A percentile compares a stretch with the other conserved stretches of the same genome.
These are phyloP conservation scores for Schwanniomyces polymorphus DNA, from an alignment of 805 yeast genomes.

Conservation along the genomic window DNA sequence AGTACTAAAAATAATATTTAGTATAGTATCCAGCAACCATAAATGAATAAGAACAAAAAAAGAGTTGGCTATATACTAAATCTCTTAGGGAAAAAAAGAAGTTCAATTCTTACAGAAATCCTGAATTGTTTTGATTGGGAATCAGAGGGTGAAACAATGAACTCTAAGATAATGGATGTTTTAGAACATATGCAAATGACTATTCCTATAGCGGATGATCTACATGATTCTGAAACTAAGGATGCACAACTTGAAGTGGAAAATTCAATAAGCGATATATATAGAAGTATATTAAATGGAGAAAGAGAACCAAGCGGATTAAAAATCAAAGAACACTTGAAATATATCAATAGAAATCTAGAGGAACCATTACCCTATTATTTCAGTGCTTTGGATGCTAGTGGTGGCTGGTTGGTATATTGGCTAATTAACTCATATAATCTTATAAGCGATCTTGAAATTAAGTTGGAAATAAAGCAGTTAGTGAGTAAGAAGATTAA, in stretches of 20 bases:
- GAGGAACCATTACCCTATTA: slow-evolving; percentile 47
- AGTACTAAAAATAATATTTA: neutral
- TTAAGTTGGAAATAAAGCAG: slow-evolving; percentile 29
- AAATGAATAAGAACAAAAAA: neutral
- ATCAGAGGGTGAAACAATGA: slow-evolving; percentile 15
- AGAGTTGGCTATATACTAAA: slow-evolving; percentile 16
- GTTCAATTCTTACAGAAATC: neutral
- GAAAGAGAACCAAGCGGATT: slow-evolving; percentile 9
- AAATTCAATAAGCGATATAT: slow-evolving; percentile 24
- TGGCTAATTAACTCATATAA: slow-evolving; percentile 66
- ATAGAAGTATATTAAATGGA: slow-evolving; percentile 19
- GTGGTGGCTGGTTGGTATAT: slow-evolving; percentile 88
- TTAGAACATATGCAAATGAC: slow-evolving; percentile 11
- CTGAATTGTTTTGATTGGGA: slow-evolving; percentile 13
- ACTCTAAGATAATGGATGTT: slow-evolving; percentile 2
- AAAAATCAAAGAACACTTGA: slow-evolving; percentile 36
- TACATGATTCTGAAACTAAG: slow-evolving; percentile 35
- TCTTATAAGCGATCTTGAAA: slow-evolving; percentile 12
- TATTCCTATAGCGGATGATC: slow-evolving; percentile 18
- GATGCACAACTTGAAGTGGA: slow-evolving; percentile 36
- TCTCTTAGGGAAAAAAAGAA: slow-evolving; percentile 15
- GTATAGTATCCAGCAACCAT: neutral
- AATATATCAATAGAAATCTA: slow-evolving; percentile 44
- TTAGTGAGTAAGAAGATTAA: slow-evolving; percentile 24
- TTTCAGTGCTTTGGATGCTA: slow-evolving; percentile 70